A percentile compares a stretch with the other conserved stretches of the same genome.
Conservation (phyloP, 2,329 filamentous ascomycete genomes). For the Pseudogymnoascus sp. region DNA sequence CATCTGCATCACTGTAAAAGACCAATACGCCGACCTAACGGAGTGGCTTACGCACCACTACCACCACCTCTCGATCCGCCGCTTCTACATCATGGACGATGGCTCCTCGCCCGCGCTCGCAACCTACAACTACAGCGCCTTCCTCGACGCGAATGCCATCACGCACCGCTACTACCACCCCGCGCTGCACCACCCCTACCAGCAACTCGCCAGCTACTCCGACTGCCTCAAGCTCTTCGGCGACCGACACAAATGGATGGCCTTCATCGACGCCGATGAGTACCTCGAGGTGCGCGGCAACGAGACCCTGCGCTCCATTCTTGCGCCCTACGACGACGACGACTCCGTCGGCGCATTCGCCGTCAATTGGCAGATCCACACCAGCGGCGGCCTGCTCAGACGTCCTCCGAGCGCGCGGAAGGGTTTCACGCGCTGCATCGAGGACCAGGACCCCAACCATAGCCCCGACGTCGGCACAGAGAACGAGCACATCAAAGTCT, state of each 20-base stretch:
- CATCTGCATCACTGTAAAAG: constrained; percentile 20
- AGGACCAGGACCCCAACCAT: constrained; percentile 15
- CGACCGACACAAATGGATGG: constrained; percentile 27
- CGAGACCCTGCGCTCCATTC: constrained; percentile 23
- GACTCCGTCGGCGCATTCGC: constrained; percentile 25
- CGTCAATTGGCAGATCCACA: constrained; percentile 29
- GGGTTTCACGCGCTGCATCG: constrained; percentile 26
- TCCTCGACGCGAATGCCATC: constrained; percentile 17
- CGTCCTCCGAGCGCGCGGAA: constrained; percentile 16
- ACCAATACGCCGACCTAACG: constrained; percentile 19
- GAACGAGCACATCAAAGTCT: constrained; percentile 28
- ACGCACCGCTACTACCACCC: constrained; percentile 20
- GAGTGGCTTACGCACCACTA: constrained; percentile 24
- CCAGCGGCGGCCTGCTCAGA: constrained; percentile 21
- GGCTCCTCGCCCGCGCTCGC: constrained; percentile 21
- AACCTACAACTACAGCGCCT: constrained; percentile 10
- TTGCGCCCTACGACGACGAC: constrained; percentile 22
- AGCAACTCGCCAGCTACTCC: constrained; percentile 20
- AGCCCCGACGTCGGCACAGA: constrained; percentile 17
- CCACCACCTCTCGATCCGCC: constrained; percentile 20
- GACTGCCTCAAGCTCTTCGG: constrained; percentile 20
- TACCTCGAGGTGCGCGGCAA: constrained; percentile 19
- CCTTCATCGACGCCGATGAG: constrained; percentile 28
- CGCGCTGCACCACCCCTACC: constrained; percentile 4
- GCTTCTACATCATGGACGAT: constrained; percentile 25